A percentile compares a stretch with the other conserved stretches of the same genome.
Conservation (phyloP, 2,329 filamentous ascomycete genomes). For the Cladosporium sp. region DNA sequence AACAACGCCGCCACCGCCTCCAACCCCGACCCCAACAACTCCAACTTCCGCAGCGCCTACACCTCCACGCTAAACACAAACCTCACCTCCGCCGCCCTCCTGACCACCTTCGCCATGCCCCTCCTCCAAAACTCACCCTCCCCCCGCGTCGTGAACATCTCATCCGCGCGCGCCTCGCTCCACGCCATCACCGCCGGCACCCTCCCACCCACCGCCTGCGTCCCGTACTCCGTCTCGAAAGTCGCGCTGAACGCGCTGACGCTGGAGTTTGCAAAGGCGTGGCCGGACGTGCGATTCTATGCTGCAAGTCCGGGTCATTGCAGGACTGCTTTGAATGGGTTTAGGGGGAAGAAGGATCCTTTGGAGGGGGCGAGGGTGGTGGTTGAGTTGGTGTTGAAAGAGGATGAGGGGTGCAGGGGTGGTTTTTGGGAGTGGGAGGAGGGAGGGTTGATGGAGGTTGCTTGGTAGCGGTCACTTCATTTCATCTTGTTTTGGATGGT, state of each 20-base stretch:
- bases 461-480: constrained; percentile 8
- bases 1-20: constrained; percentile 44
- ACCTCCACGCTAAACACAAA: constrained; percentile 43
- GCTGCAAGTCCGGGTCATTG: constrained; percentile 29
- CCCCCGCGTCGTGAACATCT: constrained; percentile 39
- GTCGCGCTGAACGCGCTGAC: constrained; percentile 30
- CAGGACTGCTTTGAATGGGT: constrained; percentile 31
- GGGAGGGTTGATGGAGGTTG: constrained; percentile 20
- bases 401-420: constrained; percentile 20
- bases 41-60: constrained; percentile 37
- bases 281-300: constrained; percentile 24
- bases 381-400: constrained; percentile 24
- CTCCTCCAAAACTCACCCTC: constrained; percentile 29
- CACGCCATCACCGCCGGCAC: constrained; percentile 26
- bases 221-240: constrained; percentile 29
- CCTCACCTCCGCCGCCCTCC: constrained; percentile 45
- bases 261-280: constrained; percentile 26
- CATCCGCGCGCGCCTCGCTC: constrained; percentile 35
- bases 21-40: constrained; percentile 30
- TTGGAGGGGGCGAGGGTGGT: constrained; percentile 26
- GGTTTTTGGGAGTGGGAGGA: constrained; percentile 28
- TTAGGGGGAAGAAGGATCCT: constrained; percentile 27
- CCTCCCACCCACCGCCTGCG: constrained; percentile 33
- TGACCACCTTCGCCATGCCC: constrained; percentile 35
- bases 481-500: background rate